Conservation (phyloP, 164 flowering plant genomes). For the Aristolochia contorta region DNA sequence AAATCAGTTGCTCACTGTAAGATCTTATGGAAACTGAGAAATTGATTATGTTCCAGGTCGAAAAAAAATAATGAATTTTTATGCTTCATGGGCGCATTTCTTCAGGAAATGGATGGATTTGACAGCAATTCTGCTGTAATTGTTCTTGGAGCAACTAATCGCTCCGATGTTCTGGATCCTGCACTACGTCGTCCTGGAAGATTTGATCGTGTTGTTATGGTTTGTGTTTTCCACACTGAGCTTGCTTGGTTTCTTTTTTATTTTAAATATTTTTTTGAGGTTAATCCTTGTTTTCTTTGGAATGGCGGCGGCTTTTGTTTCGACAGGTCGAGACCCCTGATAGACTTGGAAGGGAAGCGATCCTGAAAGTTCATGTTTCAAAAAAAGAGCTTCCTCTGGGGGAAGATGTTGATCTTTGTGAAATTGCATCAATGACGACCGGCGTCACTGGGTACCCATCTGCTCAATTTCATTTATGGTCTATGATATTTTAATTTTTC, state of each 20-base stretch:
- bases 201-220: conserved; percentile 96
- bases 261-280: not conserved
- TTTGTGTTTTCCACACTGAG: conserved; percentile 22
- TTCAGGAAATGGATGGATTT: conserved; percentile 99
- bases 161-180: conserved; percentile 93
- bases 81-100: not conserved
- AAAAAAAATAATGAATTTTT: not conserved
- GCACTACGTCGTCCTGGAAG: conserved; percentile 99
- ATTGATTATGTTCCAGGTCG: not conserved
- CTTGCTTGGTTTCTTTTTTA: not conserved
- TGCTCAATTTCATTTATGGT: not conserved
- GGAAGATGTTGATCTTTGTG: conserved; percentile 59
- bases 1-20: conserved; percentile 91
- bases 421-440: conserved; percentile 90
- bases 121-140: conserved; percentile 95
- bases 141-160: conserved; percentile 97
- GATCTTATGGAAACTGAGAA: conserved; percentile 8
- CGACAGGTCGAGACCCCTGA: conserved; percentile 94
- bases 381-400: conserved; percentile 92
- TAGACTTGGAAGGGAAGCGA: conserved; percentile 85
- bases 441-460: conserved; percentile 83
- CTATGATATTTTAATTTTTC: not conserved
- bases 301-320: not conserved
- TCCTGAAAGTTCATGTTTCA: conserved; percentile 77
- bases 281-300: not conserved